phyloP scores from a whole-genome alignment of 176 grass and related monocot species.

The Bothriochloa decipiens region DNA sequence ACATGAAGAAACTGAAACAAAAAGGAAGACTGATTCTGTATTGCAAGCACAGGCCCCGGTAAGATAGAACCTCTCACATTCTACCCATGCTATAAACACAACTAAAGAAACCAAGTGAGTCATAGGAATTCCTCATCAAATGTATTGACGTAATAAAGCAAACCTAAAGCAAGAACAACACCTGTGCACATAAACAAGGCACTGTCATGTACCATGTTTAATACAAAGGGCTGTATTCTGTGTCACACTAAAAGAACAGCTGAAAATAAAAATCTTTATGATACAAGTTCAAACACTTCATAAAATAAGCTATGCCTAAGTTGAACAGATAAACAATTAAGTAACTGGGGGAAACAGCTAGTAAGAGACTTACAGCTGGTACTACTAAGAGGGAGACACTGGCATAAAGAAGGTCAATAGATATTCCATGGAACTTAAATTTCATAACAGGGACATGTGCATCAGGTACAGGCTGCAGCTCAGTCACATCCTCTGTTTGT shows the following conservation, averaged over 20 bases:
- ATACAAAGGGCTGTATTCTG: neutral
- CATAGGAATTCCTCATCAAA: neutral
- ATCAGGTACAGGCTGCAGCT: slow-evolving; percentile 91
- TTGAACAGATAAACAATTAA: slow-evolving; percentile 3
- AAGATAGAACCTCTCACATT: neutral
- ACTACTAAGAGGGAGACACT: slow-evolving; percentile 91
- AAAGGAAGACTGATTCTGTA: neutral
- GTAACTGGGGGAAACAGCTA: neutral
- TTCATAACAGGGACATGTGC: slow-evolving; percentile 99
- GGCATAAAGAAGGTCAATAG: slow-evolving; percentile 97
- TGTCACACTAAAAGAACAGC: neutral
- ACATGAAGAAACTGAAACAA: neutral
- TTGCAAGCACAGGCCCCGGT: neutral
- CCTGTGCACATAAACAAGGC: neutral
- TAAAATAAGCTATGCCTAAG: neutral
- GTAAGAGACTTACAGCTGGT: slow-evolving; percentile 63
- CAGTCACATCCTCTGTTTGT: slow-evolving; percentile 76
- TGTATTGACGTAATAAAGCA: neutral
- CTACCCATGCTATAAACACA: neutral
- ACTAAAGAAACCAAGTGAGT: neutral
- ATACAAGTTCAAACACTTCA: neutral
- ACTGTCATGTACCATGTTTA: neutral
- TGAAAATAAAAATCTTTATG: neutral
- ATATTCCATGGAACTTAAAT: slow-evolving; percentile 96
- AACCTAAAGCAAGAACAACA: neutral